phyloP scores from a whole-genome alignment of 257 asterid species.

The Nyctanthes arbortristis region DNA sequence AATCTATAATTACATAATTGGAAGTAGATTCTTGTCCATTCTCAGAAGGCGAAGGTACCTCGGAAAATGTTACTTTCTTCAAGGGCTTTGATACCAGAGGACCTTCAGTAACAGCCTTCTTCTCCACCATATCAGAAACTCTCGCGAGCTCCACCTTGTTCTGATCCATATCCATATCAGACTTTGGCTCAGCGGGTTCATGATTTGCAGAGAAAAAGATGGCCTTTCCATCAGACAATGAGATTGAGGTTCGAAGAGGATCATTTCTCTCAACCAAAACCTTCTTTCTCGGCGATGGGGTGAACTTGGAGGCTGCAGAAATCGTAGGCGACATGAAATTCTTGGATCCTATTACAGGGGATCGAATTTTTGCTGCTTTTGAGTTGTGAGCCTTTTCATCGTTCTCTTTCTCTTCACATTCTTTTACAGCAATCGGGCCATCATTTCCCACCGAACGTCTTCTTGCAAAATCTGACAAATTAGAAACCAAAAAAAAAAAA shows the following conservation, averaged over 20 bases:
- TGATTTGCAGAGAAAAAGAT: slow-evolving; percentile 47
- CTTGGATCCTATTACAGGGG: slow-evolving; percentile 64
- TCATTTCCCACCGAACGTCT: slow-evolving; percentile 38
- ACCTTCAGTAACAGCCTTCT: slow-evolving; percentile 29
- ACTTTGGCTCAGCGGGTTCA: slow-evolving; percentile 26
- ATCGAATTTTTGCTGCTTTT: slow-evolving; percentile 42
- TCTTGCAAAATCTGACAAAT: slow-evolving; percentile 47
- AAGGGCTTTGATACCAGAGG: slow-evolving; percentile 42
- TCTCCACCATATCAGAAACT: slow-evolving; percentile 21
- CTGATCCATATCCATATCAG: slow-evolving; percentile 27
- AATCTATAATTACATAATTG: slow-evolving; percentile 34
- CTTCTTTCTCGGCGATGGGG: slow-evolving; percentile 84
- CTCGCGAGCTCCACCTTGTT: slow-evolving; percentile 13
- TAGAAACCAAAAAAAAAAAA: background rate
- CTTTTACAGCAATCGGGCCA: slow-evolving; percentile 22
- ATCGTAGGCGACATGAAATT: slow-evolving; percentile 92
- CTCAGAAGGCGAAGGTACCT: slow-evolving; percentile 33
- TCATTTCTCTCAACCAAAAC: slow-evolving; percentile 80
- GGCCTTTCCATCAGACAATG: slow-evolving; percentile 76
- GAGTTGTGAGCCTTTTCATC: slow-evolving; percentile 34
- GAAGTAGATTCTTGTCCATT: slow-evolving; percentile 21
- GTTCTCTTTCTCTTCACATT: slow-evolving; percentile 75
- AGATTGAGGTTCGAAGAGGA: slow-evolving; percentile 67
- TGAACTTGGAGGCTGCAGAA: slow-evolving; percentile 87
- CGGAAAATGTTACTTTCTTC: slow-evolving; percentile 57